Base-by-base conservation (phyloP, 2,329 filamentous ascomycete genomes). In the Pseudocercospora eumusae region DNA sequence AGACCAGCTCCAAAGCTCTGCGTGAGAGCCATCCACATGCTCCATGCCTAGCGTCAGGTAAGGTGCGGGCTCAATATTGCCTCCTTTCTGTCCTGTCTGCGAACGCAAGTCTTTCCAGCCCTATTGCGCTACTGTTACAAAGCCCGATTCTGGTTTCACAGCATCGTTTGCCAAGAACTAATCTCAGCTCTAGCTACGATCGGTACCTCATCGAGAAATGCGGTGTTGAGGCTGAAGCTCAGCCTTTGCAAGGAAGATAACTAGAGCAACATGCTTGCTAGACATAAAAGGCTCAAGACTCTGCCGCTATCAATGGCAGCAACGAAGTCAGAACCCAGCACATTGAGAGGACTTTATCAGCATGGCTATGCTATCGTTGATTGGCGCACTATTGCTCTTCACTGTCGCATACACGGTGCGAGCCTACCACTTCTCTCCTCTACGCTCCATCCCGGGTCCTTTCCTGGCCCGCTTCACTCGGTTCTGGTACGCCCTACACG, bases 401-500 rank as follows among this genome's bases (percentile, higher is more conserved):
- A 9, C 28, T 47, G 7, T 67, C 27, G 50, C 42, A 49, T 73
- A 70, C 56, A 55, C 69, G 11, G 9, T 70, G 45, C 72, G 74
- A 31, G 69, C 69, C 40, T 64, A 65, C 36, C 61, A 64, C 44
- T 58, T 73, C 62, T 64, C 69, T 53, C 62, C 62, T 7, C 50
- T 63, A 15, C 42, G 59, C 23, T 42, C 55, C n/a, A 59, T 69
- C 13, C 63, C 60, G 3, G 66, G 66, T 8, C 68, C 68, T 9
- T 57, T 68, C 36, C 23, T 62, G 2, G 63, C 65, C 18, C 54
- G 64, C n/a, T 67, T 64, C 42, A 58, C 61, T 8, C 55, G 58
- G 2, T 25, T 63, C 18, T 68, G 66, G 66, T 59, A 71, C 66
- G 68, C 70, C 11, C 63, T 62, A 21, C 59, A 74, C 11, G 64